Conservation (phyloP, 2,329 filamentous ascomycete genomes). For the Grosmannia serpens region DNA sequence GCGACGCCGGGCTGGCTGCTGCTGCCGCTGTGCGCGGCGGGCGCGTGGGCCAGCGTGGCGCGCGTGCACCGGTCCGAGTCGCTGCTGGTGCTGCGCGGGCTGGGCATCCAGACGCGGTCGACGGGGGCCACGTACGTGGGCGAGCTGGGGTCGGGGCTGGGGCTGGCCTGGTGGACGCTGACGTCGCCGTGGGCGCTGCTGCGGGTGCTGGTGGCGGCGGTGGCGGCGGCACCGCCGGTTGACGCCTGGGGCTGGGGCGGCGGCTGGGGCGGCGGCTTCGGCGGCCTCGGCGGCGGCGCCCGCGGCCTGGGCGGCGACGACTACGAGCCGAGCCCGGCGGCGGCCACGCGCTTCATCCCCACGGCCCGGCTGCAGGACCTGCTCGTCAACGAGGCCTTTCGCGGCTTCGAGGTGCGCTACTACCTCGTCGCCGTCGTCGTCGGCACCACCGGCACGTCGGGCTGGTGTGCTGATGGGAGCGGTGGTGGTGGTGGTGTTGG, state of each 20-base stretch:
- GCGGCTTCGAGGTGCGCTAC: constrained; percentile 79
- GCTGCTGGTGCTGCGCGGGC: constrained; percentile 72
- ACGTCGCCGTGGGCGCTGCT: constrained; percentile 10
- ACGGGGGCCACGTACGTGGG: constrained; percentile 55
- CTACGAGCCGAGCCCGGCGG: constrained; percentile 19
- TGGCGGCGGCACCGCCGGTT: neutral
- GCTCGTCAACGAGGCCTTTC: constrained; percentile 89
- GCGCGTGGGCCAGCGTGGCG: constrained; percentile 32
- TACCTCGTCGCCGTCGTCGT: constrained; percentile 77
- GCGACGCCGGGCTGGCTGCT: constrained; percentile 26
- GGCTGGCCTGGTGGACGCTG: constrained; percentile 22
- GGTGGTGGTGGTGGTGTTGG: neutral
- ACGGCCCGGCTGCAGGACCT: constrained; percentile 88
- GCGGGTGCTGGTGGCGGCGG: neutral
- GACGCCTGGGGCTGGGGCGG: neutral
- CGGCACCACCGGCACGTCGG: neutral
- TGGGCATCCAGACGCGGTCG: constrained; percentile 81
- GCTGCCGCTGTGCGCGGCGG: constrained; percentile 22
- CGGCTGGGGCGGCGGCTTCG: neutral
- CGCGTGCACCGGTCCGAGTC: constrained; percentile 59
- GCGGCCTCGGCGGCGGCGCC: neutral
- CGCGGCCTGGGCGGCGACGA: neutral
- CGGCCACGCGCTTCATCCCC: constrained; percentile 53
- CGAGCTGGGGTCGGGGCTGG: constrained; percentile 9
- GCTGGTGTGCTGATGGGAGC: neutral